Evolutionary conservation across 805 yeast species (phyloP).

Genomic region (Starmerella potacharoeniae): DNA sequence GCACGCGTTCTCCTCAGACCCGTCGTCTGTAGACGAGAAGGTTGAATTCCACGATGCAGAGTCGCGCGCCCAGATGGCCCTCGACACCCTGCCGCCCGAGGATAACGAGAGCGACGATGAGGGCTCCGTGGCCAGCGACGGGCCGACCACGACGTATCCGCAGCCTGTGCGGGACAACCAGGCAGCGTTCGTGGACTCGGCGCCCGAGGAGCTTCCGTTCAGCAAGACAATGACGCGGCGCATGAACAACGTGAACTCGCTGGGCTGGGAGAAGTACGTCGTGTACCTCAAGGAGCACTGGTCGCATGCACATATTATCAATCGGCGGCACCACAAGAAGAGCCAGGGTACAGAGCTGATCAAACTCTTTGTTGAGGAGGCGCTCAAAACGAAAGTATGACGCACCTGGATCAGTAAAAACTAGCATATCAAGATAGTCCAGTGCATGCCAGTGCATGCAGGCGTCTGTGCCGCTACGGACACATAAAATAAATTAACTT

Average conservation of each 20-base stretch:
- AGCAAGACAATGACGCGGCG: slow-evolving; percentile 26
- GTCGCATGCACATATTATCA: slow-evolving; percentile 78
- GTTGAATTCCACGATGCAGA: neutral
- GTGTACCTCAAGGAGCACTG: slow-evolving; percentile 59
- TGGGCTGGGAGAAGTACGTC: slow-evolving; percentile 70
- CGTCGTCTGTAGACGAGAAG: neutral
- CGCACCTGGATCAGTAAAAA: neutral
- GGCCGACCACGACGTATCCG: neutral
- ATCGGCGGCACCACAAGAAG: slow-evolving; percentile 35
- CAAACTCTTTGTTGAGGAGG: slow-evolving; percentile 17
- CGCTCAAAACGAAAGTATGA: neutral
- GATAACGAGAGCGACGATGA: neutral
- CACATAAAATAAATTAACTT: too few relatives aligned
- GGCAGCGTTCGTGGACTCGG: slow-evolving; percentile 3
- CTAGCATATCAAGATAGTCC: too few relatives aligned
- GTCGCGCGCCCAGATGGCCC: neutral
- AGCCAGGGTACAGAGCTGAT: slow-evolving; percentile 25
- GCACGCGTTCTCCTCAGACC: neutral
- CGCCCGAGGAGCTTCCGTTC: slow-evolving; percentile 4
- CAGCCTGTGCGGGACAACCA: neutral
- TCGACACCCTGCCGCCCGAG: neutral
- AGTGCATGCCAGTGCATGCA: too few relatives aligned
- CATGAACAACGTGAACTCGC: slow-evolving; percentile 42
- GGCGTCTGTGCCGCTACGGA: too few relatives aligned
- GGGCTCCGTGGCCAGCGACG: neutral